Evolutionary conservation across 1,284 basidiomycete species (phyloP).

Genomic region (Naganishia sp.): DNA sequence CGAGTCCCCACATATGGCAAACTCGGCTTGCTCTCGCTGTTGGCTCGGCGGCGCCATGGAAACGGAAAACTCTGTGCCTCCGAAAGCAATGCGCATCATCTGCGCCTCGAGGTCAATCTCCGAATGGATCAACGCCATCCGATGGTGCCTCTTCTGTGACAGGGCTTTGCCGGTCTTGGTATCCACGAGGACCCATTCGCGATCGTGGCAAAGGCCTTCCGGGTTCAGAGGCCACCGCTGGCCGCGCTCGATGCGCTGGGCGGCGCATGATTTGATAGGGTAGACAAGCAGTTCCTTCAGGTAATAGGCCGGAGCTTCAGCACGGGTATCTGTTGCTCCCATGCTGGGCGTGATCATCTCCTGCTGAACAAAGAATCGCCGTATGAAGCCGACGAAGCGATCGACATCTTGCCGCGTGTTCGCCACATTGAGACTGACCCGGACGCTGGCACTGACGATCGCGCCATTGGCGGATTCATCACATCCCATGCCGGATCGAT

Average conservation of each 20-base stretch:
- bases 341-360: not conserved
- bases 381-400: conserved; percentile 29
- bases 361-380: conserved; percentile 23
- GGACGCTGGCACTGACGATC: conserved; percentile 16
- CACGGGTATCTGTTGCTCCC: not conserved
- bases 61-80: conserved; percentile 7
- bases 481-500: conserved; percentile 27
- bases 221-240: conserved; percentile 23
- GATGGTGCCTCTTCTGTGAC: conserved; percentile 30
- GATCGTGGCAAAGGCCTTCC: conserved; percentile 31
- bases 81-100: conserved; percentile 12
- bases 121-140: conserved; percentile 27
- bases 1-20: conserved; percentile 19
- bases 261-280: conserved; percentile 32
- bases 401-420: conserved; percentile 28
- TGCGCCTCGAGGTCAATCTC: conserved; percentile 5
- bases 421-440: conserved; percentile 28
- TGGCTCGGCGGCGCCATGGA: conserved; percentile 1
- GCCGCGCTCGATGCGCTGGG: conserved; percentile 9
- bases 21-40: not conserved
- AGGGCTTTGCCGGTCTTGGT: conserved; percentile 21
- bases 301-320: not conserved
- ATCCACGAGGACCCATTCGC: conserved; percentile 31
- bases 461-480: conserved; percentile 21
- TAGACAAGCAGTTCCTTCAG: conserved; percentile 24